Percentiles rank a stretch among this genome's conserved stretches.
phyloP scores from a whole-genome alignment of 441 rosid genomes.

The Populus hybrid region DNA sequence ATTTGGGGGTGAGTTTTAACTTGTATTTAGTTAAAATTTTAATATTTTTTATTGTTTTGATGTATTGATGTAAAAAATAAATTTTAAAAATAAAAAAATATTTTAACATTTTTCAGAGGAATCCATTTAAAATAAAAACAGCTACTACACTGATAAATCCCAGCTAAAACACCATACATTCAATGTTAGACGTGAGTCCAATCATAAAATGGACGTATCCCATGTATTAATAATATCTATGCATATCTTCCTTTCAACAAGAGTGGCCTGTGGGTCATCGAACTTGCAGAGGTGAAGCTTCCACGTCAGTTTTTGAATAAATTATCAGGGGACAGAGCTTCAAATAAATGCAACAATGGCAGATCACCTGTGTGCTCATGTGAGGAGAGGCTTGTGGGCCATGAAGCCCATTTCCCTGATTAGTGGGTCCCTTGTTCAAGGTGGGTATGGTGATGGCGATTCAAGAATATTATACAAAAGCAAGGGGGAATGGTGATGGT shows the following conservation, averaged over 20 bases:
- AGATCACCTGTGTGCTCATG: slow-evolving; percentile 11
- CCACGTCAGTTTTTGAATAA: slow-evolving; percentile 14
- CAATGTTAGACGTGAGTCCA: not conserved
- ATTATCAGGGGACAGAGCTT: not conserved
- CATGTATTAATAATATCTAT: no score
- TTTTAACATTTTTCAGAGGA: no score
- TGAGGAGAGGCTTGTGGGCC: not conserved
- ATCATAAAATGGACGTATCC: not conserved
- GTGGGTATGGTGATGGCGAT: not conserved
- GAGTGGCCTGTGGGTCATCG: not conserved
- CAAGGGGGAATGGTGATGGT: not conserved
- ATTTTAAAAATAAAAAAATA: no score
- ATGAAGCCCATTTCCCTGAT: not conserved
- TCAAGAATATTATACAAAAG: not conserved
- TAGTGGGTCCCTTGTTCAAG: not conserved
- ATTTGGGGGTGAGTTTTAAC: no score
- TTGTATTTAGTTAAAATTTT: no score
- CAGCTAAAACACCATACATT: no score
- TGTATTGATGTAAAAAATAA: no score
- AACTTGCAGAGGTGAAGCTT: not conserved
- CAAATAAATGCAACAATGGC: slow-evolving; percentile 14
- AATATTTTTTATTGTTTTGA: no score
- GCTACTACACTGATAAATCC: no score
- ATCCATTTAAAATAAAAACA: no score
- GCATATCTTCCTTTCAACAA: not conserved